A percentile compares a stretch with the other conserved stretches of the same genome.
Evolutionary conservation across 2,329 filamentous ascomycete species (phyloP).

Genomic region (Fusarium papillatum): DNA sequence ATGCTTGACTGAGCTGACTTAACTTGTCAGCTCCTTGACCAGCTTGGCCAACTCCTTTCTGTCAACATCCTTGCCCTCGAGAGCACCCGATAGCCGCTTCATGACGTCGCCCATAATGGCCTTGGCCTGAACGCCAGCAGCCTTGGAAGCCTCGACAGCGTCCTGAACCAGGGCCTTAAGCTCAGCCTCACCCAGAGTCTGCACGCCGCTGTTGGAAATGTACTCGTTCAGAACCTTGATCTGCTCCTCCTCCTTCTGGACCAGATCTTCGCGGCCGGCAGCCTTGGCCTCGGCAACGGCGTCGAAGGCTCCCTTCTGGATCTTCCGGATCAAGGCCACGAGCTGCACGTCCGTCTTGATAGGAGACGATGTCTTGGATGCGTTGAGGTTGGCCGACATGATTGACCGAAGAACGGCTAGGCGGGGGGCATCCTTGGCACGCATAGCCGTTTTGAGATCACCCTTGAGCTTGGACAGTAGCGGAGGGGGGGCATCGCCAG

Average conservation of each 20-base stretch:
- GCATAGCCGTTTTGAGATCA: constrained; percentile 77
- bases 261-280: constrained; percentile 77
- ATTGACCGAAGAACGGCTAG: constrained; percentile 78
- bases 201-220: constrained; percentile 68
- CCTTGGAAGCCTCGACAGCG: constrained; percentile 64
- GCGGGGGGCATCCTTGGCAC: constrained; percentile 72
- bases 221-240: constrained; percentile 76
- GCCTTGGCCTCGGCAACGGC: constrained; percentile 74
- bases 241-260: constrained; percentile 78
- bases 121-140: constrained; percentile 59
- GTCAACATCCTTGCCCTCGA: constrained; percentile 76
- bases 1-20: constrained; percentile 1
- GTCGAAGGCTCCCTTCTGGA: constrained; percentile 68
- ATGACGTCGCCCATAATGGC: constrained; percentile 71
- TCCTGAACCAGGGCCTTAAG: constrained; percentile 66
- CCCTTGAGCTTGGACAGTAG: constrained; percentile 67
- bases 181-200: constrained; percentile 70
- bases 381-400: constrained; percentile 79
- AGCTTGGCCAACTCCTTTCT: constrained; percentile 71
- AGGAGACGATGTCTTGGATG: constrained; percentile 79
- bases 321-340: constrained; percentile 75
- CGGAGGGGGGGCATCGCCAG: constrained; percentile 57
- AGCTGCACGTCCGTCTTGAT: constrained; percentile 79
- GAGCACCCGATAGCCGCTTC: constrained; percentile 67
- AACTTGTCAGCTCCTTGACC: constrained; percentile 65